Conservation (phyloP, 2,329 filamentous ascomycete genomes). For the Colletotrichum sp. region DNA sequence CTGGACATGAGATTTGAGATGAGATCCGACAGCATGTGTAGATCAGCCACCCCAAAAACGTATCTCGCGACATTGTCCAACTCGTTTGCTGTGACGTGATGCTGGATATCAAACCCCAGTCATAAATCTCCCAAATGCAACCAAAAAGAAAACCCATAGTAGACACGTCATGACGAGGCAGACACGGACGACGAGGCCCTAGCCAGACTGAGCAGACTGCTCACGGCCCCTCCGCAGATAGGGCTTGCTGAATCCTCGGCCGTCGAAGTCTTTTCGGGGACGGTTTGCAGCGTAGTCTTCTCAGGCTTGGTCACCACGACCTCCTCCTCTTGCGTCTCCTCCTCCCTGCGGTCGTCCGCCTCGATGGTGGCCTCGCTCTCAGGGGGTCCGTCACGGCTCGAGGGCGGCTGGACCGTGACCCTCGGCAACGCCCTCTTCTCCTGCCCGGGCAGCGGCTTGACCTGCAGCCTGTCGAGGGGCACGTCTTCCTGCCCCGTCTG, state of each 20-base stretch:
- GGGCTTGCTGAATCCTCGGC: slow-evolving; percentile 45
- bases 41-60: neutral
- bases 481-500: slow-evolving; percentile 73
- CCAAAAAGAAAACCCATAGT: neutral
- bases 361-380: slow-evolving; percentile 19
- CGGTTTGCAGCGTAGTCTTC: slow-evolving; percentile 23
- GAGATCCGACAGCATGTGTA: neutral
- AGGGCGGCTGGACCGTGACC: slow-evolving; percentile 23
- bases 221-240: slow-evolving; percentile 54
- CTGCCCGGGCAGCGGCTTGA: slow-evolving; percentile 33
- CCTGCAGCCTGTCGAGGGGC: slow-evolving; percentile 65
- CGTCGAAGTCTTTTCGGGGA: neutral
- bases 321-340: slow-evolving; percentile 11
- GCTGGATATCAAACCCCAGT: neutral
- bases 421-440: slow-evolving; percentile 20
- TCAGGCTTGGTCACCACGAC: slow-evolving; percentile 10
- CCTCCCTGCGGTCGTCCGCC: slow-evolving; percentile 6
- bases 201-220: slow-evolving; percentile 56
- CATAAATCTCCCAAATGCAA: neutral
- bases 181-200: slow-evolving; percentile 23
- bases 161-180: slow-evolving; percentile 1
- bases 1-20: neutral
- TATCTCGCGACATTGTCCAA: neutral
- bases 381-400: slow-evolving; percentile 20
- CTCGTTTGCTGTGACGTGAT: neutral